Percentiles rank a stretch among this genome's conserved stretches.
Conservation (phyloP, 2,329 filamentous ascomycete genomes). For the Fusarium protoensiforme region DNA sequence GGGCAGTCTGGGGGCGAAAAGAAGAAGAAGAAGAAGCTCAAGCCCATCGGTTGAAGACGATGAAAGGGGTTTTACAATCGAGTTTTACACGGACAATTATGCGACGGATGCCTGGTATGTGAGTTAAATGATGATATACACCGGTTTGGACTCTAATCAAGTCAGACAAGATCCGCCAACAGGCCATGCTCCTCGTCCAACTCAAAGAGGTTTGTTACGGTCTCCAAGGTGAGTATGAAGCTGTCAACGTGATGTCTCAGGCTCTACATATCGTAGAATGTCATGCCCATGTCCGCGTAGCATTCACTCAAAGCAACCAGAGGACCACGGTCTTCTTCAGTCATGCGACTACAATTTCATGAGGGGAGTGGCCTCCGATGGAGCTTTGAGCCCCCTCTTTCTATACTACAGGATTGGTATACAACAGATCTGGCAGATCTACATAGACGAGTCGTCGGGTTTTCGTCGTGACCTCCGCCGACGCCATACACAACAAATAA, state of each 20-base stretch:
- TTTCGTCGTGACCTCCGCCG: slow-evolving; percentile 36
- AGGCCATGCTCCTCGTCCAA: slow-evolving; percentile 13
- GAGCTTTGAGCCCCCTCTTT: slow-evolving; percentile 43
- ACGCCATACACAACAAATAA: slow-evolving; percentile 46
- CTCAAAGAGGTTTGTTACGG: slow-evolving; percentile 10
- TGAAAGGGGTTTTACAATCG: slow-evolving; percentile 8
- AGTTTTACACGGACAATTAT: slow-evolving; percentile 24
- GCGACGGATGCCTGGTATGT: slow-evolving; percentile 41
- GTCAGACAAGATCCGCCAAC: slow-evolving; percentile 34
- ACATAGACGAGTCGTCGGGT: slow-evolving; percentile 39
- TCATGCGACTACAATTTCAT: slow-evolving; percentile 35
- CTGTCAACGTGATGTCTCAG: slow-evolving; percentile 2
- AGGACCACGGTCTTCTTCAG: slow-evolving; percentile 1
- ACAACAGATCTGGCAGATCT: slow-evolving; percentile 46
- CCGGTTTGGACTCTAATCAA: slow-evolving; percentile 47
- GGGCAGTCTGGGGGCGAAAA: slow-evolving; percentile 69
- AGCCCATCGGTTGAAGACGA: slow-evolving; percentile 65
- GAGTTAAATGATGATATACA: slow-evolving; percentile 46
- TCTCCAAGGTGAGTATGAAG: slow-evolving; percentile 30
- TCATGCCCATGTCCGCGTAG: slow-evolving; percentile 16
- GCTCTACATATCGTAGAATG: slow-evolving; percentile 9
- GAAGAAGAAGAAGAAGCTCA: slow-evolving; percentile 79
- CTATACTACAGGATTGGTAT: slow-evolving; percentile 48
- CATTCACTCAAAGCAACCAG: slow-evolving; percentile 1
- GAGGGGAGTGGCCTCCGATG: slow-evolving; percentile 51